A percentile compares a stretch with the other conserved stretches of the same genome.
Conservation (phyloP, 176 grass and related monocot species). For the Musa schizocarpa region DNA sequence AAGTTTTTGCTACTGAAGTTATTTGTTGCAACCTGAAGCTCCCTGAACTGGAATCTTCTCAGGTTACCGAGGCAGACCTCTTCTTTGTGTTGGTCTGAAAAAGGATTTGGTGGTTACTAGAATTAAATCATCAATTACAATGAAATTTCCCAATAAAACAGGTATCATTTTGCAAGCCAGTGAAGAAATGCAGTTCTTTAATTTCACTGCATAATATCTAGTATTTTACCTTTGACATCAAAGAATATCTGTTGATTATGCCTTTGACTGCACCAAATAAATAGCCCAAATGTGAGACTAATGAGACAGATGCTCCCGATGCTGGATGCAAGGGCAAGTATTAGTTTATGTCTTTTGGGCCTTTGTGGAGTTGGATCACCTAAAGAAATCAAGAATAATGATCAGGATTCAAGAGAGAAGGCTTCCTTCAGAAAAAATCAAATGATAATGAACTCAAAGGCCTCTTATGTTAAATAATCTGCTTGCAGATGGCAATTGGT, state of each 20-base stretch:
- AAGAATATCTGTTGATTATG: conserved; percentile 69
- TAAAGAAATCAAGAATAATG: conserved; percentile 5
- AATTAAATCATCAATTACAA: not conserved
- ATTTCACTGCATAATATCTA: not conserved
- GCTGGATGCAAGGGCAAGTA: conserved; percentile 47
- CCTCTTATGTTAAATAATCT: no score
- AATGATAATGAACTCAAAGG: not conserved
- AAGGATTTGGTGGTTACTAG: not conserved
- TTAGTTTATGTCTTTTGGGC: conserved; percentile 44
- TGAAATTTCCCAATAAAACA: no score
- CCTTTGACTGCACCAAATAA: conserved; percentile 65
- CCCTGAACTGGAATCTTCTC: conserved; percentile 73
- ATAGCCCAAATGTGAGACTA: conserved; percentile 37
- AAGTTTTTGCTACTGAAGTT: conserved; percentile 85
- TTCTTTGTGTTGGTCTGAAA: conserved; percentile 50
- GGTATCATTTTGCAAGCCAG: no score
- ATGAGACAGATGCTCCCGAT: conserved; percentile 44
- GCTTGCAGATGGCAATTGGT: no score
- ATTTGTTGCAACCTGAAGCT: conserved; percentile 64
- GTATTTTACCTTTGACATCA: conserved; percentile 43
- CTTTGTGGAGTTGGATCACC: conserved; percentile 27
- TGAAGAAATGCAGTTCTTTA: no score
- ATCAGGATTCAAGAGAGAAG: not conserved
- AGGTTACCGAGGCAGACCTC: conserved; percentile 61
- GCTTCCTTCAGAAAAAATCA: not conserved